phyloP scores from a whole-genome alignment of 2,329 filamentous ascomycete species.

The Coniochaeta sp. region DNA sequence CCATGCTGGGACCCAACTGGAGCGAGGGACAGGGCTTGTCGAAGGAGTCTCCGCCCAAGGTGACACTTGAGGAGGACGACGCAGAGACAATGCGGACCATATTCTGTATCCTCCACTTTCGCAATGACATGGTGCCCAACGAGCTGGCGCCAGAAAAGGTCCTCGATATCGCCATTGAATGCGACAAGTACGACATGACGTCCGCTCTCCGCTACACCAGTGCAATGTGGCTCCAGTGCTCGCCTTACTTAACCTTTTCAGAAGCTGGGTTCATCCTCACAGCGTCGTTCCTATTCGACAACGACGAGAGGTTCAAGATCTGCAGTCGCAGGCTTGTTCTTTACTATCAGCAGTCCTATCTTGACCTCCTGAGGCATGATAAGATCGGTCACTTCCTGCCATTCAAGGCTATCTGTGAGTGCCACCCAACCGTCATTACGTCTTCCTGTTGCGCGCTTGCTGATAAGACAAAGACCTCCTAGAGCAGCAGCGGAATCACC shows the following conservation, averaged over 20 bases:
- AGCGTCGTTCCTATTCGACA: not conserved
- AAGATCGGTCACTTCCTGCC: not conserved
- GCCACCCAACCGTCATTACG: too few species aligned
- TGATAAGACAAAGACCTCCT: not conserved
- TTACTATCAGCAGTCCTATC: not conserved
- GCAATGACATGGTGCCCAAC: not conserved
- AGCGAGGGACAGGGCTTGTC: not conserved
- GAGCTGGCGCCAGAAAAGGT: not conserved
- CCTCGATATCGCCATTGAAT: not conserved
- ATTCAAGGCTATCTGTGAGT: not conserved
- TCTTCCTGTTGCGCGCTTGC: too few species aligned
- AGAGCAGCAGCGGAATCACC: not conserved
- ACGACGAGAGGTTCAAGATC: not conserved
- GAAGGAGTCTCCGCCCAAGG: not conserved
- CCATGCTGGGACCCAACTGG: not conserved
- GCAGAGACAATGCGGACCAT: not conserved
- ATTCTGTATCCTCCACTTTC: not conserved
- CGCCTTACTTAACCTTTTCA: too few species aligned
- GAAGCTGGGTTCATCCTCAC: not conserved
- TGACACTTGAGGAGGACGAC: not conserved
- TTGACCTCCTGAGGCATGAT: not conserved
- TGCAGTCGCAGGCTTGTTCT: not conserved
- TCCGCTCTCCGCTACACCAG: not conserved
- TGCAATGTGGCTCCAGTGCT: not conserved
- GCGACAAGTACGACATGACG: not conserved